Evolutionary conservation across 176 grass and related monocot species (phyloP).

Genomic region (Puya raimondii): DNA sequence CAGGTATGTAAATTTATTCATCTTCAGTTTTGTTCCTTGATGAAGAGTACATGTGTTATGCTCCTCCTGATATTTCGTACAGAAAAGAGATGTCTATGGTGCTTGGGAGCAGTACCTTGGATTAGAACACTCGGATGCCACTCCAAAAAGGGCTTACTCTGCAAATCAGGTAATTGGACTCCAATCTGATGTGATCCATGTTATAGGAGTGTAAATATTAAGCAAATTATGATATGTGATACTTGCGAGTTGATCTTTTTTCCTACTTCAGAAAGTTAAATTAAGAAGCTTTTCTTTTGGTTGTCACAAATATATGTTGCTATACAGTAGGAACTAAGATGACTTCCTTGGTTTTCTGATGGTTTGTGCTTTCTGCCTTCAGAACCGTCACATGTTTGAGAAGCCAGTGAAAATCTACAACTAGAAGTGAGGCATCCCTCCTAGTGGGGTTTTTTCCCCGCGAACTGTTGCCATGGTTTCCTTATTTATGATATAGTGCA

Average conservation of each 20-base stretch:
- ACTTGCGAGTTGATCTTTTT: slow-evolving; percentile 12
- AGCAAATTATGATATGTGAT: not conserved
- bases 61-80: slow-evolving; percentile 20
- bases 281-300: not conserved
- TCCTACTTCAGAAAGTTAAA: not conserved
- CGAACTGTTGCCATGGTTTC: not conserved
- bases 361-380: slow-evolving; percentile 22
- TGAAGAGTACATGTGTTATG: slow-evolving; percentile 18
- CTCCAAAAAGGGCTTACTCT: slow-evolving; percentile 72
- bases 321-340: not conserved
- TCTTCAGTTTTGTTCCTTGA: slow-evolving; percentile 11
- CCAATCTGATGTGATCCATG: not conserved
- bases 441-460: slow-evolving; percentile 1
- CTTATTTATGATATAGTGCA: slow-evolving; percentile 1
- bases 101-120: slow-evolving; percentile 99
- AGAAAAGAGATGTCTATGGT: slow-evolving; percentile 94
- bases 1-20: slow-evolving; percentile 43
- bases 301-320: not conserved
- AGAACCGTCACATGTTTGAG: slow-evolving; percentile 74
- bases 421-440: slow-evolving; percentile 17
- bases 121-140: slow-evolving; percentile 70
- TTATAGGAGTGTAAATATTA: not conserved
- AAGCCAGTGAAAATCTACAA: slow-evolving; percentile 87
- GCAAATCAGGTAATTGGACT: slow-evolving; percentile 51
- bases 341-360: slow-evolving; percentile 8